These are phyloP conservation scores for Colletotrichum somersetense DNA, from an alignment of 2,329 filamentous ascomycete species.

Conservation along the genomic window DNA sequence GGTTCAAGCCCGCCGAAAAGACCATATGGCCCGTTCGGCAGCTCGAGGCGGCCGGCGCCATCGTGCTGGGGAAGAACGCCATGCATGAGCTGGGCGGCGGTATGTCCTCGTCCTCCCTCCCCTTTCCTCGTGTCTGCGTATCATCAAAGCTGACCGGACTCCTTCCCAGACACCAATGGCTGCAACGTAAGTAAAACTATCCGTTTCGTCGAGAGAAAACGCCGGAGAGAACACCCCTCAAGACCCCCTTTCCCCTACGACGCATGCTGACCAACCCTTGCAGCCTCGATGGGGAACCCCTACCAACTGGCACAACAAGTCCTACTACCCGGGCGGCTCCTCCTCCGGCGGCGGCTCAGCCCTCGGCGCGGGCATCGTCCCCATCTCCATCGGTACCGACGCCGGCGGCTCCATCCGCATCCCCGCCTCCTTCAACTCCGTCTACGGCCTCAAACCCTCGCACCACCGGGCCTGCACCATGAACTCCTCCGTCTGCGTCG, in stretches of 20 bases:
- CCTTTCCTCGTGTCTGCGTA: constrained; percentile 10
- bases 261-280: constrained; percentile 52
- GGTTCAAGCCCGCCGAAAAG: constrained; percentile 63
- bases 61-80: constrained; percentile 80
- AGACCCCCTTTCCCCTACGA: background rate
- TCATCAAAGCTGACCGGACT: background rate
- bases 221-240: background rate
- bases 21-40: constrained; percentile 79
- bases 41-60: constrained; percentile 79
- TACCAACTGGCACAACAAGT: constrained; percentile 79
- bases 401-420: constrained; percentile 81
- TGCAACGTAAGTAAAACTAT: constrained; percentile 69
- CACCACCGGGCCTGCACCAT: constrained; percentile 76
- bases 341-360: constrained; percentile 82
- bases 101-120: constrained; percentile 53
- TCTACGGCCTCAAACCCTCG: constrained; percentile 85
- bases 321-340: constrained; percentile 85
- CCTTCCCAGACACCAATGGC: constrained; percentile 78
- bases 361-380: constrained; percentile 77
- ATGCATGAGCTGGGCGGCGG: constrained; percentile 85
- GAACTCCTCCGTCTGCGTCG: constrained; percentile 69
- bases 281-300: constrained; percentile 77
- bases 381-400: constrained; percentile 81
- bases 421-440: constrained; percentile 80
- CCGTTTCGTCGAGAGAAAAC: background rate